Base-by-base conservation (phyloP, 305 asterid species). In the Fraxinus albicans region DNA sequence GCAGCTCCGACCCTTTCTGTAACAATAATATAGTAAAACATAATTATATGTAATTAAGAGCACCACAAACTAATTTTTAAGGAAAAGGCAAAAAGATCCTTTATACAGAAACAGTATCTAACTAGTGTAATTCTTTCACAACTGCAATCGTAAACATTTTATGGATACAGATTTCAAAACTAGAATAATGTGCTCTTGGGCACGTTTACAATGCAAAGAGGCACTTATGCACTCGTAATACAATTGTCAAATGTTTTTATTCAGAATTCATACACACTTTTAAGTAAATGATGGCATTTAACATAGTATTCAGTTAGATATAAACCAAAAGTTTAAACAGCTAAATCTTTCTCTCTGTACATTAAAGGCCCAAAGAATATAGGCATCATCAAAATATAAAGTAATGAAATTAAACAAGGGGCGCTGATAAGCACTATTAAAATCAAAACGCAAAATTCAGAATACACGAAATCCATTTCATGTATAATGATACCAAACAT, bases 1-100 rank as follows among this genome's bases (percentile, higher is more conserved):
- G 91, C 35, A 92, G 87, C 90, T 91, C 90, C 80, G 91, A 89
- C 83, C 94, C 97, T 89, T 91, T 84, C 97, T 91, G 74, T 2
- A 90, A 84, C 34, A 44, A 85, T 10, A 83, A 63, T 13, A 78
- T 69, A 47, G n/a, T 83, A 29, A 76, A 13, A 60, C 80, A 35
- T 6, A 55, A 25, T 19, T 36, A 23, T 25, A 17, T 25, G 55
- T 12, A 44, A 44, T 44, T 33, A 80, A 81, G 25, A 9, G 65
- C 36, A 78, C 67, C 31, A 27, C 9, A 67, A 77, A 42, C 34
- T 13, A 27, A 25, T 44, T 36, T 55, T 42, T 63, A 15, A 63
- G 8, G 47, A 23, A 72, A 15, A 69, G 25, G 25, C 8, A 12
- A 58, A 35, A 33, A 0, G 12, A 34, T 36, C 19, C 73, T 38